phyloP scores from a whole-genome alignment of 1,284 basidiomycete species.

The Agroathelia rolfsii region DNA sequence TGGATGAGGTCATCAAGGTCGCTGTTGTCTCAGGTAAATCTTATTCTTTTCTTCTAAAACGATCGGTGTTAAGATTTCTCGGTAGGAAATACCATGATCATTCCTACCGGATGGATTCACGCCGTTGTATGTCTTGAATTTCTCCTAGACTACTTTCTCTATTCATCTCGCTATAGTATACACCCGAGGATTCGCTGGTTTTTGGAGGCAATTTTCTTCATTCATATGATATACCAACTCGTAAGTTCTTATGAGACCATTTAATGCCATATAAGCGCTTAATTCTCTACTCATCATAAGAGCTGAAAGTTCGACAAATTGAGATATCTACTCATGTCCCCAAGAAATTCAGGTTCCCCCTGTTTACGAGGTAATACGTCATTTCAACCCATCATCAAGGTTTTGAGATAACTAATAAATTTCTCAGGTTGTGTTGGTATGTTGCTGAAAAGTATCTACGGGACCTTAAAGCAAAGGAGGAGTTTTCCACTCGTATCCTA shows the following conservation, averaged over 20 bases:
- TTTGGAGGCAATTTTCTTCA: slow-evolving; percentile 97
- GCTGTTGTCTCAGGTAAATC: no score
- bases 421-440: slow-evolving; percentile 77
- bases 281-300: slow-evolving; percentile 32
- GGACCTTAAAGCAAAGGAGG: slow-evolving; percentile 56
- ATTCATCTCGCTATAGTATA: slow-evolving; percentile 45
- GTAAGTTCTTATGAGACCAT: slow-evolving; percentile 31
- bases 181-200: slow-evolving; percentile 85
- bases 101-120: slow-evolving; percentile 96
- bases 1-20: slow-evolving; percentile 82
- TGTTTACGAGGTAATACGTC: slow-evolving; percentile 61
- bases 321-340: slow-evolving; percentile 91
- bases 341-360: slow-evolving; percentile 89
- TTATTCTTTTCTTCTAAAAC: no score
- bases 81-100: slow-evolving; percentile 93
- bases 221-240: slow-evolving; percentile 68
- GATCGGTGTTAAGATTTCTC: no score
- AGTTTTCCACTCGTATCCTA: slow-evolving; percentile 56
- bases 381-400: slow-evolving; percentile 6
- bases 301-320: slow-evolving; percentile 82
- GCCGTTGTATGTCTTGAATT: slow-evolving; percentile 62
- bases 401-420: slow-evolving; percentile 7
- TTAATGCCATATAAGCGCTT: slow-evolving; percentile 8
- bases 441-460: slow-evolving; percentile 71
- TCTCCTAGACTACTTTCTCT: not conserved